Conservation (phyloP, 495 filamentous ascomycete species). For the Extremus antarcticus region DNA sequence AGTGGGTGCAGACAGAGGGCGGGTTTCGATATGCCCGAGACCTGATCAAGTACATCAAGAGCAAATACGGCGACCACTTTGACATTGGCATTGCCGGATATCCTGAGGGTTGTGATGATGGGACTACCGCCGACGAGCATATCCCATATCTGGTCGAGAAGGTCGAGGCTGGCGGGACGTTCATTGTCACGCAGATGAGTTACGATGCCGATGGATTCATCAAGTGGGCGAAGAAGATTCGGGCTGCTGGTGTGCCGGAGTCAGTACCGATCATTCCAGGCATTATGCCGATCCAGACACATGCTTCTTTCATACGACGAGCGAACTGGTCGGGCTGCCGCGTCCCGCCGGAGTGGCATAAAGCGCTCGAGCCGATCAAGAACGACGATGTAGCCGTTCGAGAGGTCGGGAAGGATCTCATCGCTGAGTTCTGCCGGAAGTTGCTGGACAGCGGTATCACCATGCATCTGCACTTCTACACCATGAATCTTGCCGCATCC, state of each 20-base stretch:
- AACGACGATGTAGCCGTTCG: constrained; percentile 90
- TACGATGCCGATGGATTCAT: constrained; percentile 95
- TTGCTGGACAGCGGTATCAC: constrained; percentile 66
- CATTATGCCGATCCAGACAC: constrained; percentile 98
- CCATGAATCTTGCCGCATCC: constrained; percentile 95
- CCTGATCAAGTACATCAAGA: constrained; percentile 82
- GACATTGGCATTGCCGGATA: constrained; percentile 97
- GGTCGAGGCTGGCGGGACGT: constrained; percentile 84
- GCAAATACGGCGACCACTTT: constrained; percentile 87
- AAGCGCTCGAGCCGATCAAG: constrained; percentile 81
- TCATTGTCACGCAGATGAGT: constrained; percentile 98
- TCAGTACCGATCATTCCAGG: constrained; percentile 82
- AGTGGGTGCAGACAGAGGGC: constrained; percentile 62
- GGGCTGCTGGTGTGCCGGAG: constrained; percentile 64
- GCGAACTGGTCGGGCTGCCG: constrained; percentile 79
- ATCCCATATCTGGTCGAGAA: constrained; percentile 96
- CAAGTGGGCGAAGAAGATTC: constrained; percentile 74
- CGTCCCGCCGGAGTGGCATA: constrained; percentile 70
- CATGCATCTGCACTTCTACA: constrained; percentile 93
- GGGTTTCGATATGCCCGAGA: constrained; percentile 90
- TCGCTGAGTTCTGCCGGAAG: constrained; percentile 85
- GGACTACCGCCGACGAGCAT: constrained; percentile 69
- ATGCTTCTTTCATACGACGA: constrained; percentile 79
- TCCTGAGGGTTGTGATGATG: constrained; percentile 91
- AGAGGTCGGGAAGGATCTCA: constrained; percentile 76